These are phyloP conservation scores for Metroxylon sagu DNA, from an alignment of 176 grass and related monocot species.

Conservation along the genomic window DNA sequence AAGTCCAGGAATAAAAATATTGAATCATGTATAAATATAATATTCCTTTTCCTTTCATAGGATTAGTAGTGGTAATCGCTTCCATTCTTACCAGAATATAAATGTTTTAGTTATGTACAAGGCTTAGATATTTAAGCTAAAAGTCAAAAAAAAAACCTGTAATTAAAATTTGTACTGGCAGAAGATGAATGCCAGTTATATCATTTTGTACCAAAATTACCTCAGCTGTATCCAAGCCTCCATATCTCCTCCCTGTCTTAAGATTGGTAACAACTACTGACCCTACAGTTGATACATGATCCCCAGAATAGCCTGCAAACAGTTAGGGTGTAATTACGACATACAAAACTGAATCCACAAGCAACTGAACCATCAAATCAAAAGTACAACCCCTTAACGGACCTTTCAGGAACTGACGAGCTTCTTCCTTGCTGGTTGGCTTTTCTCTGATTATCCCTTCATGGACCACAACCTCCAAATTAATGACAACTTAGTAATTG, in stretches of 20 bases:
- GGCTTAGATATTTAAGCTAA: no score
- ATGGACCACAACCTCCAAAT: constrained; percentile 93
- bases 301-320: constrained; percentile 73
- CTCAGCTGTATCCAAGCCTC: constrained; percentile 86
- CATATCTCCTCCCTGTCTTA: constrained; percentile 55
- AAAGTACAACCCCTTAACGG: background rate
- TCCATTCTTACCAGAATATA: no score
- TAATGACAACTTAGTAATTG: constrained; percentile 46
- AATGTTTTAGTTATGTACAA: no score
- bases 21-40: no score
- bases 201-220: constrained; percentile 15
- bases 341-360: constrained; percentile 2
- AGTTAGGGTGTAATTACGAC: constrained; percentile 3
- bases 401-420: constrained; percentile 93
- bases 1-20: no score
- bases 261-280: constrained; percentile 84
- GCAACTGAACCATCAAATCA: constrained; percentile 4
- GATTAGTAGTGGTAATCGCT: no score
- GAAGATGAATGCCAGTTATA: no score
- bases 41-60: no score
- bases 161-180: no score
- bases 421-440: constrained; percentile 87
- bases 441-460: constrained; percentile 96
- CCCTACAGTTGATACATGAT: constrained; percentile 85
- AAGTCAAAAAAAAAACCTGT: no score